Evolutionary conservation across 345 rosid species (phyloP).

Genomic region (Eucalyptus erythrocorys): DNA sequence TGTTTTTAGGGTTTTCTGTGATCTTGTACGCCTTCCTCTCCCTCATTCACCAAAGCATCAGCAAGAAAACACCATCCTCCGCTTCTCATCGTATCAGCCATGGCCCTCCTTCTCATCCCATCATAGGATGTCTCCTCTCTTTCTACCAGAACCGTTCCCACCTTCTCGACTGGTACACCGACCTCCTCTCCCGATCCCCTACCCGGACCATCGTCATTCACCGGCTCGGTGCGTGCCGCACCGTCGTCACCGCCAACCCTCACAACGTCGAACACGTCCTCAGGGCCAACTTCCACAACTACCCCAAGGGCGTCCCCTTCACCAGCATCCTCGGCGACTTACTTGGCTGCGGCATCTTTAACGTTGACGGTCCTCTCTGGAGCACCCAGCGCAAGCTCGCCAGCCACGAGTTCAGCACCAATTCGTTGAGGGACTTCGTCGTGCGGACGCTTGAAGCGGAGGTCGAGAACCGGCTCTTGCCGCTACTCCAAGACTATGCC

Average conservation of each 20-base stretch:
- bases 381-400: constrained; percentile 53
- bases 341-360: constrained; percentile 76
- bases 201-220: constrained; percentile 35
- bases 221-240: constrained; percentile 44
- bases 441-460: constrained; percentile 33
- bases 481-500: constrained; percentile 24
- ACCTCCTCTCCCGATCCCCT: constrained; percentile 44
- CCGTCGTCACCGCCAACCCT: constrained; percentile 62
- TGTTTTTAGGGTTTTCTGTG: neutral
- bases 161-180: constrained; percentile 70
- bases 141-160: constrained; percentile 50
- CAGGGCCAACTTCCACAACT: constrained; percentile 50
- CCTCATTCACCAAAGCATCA: neutral
- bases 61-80: neutral
- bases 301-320: constrained; percentile 81
- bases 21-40: neutral
- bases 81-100: neutral
- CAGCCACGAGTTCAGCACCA: constrained; percentile 67
- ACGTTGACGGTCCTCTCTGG: constrained; percentile 73
- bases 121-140: constrained; percentile 55
- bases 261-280: constrained; percentile 62
- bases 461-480: constrained; percentile 39
- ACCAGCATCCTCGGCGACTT: constrained; percentile 68
- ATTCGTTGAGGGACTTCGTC: constrained; percentile 40
- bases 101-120: constrained; percentile 38